Conservation (phyloP, 2,329 filamentous ascomycete species). For the Didymella pinodella region DNA sequence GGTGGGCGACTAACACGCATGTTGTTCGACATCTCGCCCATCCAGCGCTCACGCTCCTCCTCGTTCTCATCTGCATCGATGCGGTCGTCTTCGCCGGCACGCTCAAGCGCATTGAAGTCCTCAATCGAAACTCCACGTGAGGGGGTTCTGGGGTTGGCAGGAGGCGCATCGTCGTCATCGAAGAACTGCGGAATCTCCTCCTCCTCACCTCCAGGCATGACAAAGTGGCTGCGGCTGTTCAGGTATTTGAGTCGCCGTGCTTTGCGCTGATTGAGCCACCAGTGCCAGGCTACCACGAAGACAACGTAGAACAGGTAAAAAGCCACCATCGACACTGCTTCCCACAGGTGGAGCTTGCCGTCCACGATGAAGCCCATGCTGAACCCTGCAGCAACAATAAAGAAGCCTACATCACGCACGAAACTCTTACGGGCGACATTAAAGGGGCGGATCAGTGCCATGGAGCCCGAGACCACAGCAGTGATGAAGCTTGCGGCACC, state of each 20-base stretch:
- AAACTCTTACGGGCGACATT: slow-evolving; percentile 89
- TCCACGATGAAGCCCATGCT: slow-evolving; percentile 88
- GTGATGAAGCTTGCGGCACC: slow-evolving; percentile 97
- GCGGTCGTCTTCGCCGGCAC: slow-evolving; percentile 64
- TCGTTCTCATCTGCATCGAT: slow-evolving; percentile 67
- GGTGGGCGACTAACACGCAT: slow-evolving; percentile 84
- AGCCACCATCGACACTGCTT: slow-evolving; percentile 86
- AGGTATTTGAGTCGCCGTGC: slow-evolving; percentile 68
- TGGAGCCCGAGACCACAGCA: slow-evolving; percentile 92
- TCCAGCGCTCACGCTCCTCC: slow-evolving; percentile 68
- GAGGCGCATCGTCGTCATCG: slow-evolving; percentile 64
- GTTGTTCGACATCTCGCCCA: slow-evolving; percentile 86
- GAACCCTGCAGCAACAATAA: slow-evolving; percentile 84
- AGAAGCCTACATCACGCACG: slow-evolving; percentile 89
- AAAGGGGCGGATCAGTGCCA: slow-evolving; percentile 96
- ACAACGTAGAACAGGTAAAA: slow-evolving; percentile 91
- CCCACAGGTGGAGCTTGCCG: slow-evolving; percentile 84
- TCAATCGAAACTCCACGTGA: slow-evolving; percentile 61
- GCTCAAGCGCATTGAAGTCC: slow-evolving; percentile 70
- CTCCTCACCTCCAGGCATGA: slow-evolving; percentile 67
- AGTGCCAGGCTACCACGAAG: slow-evolving; percentile 91
- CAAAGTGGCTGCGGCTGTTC: slow-evolving; percentile 77
- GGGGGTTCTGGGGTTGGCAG: slow-evolving; percentile 47
- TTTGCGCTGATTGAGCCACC: slow-evolving; percentile 74
- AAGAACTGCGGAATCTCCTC: slow-evolving; percentile 62